phyloP scores from a whole-genome alignment of 2,329 filamentous ascomycete genomes.

The Aschersonia sp. region DNA sequence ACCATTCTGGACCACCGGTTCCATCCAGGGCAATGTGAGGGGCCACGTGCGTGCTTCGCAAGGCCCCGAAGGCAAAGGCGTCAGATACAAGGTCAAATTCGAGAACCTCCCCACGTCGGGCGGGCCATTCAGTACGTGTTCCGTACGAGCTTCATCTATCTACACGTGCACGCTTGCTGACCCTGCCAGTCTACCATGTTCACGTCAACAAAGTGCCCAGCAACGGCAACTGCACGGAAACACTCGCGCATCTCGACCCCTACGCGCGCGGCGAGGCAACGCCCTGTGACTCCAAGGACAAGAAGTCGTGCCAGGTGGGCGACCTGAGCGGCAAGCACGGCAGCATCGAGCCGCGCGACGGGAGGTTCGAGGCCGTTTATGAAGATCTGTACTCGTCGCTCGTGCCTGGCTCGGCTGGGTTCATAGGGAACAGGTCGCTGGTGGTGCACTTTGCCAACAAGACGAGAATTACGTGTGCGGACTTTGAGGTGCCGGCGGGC shows the following conservation, averaged over 20 bases:
- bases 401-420: constrained; percentile 32
- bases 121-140: constrained; percentile 43
- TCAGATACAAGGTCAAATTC: constrained; percentile 40
- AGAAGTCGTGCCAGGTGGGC: constrained; percentile 59
- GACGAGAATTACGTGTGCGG: constrained; percentile 50
- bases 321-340: constrained; percentile 66
- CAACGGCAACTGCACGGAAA: constrained; percentile 57
- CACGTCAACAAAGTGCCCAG: constrained; percentile 49
- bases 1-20: constrained; percentile 39
- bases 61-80: constrained; percentile 34
- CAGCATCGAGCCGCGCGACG: constrained; percentile 28
- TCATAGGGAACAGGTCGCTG: constrained; percentile 51
- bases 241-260: constrained; percentile 58
- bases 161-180: background rate
- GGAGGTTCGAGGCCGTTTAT: constrained; percentile 35
- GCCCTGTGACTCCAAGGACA: constrained; percentile 40
- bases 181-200: constrained; percentile 53
- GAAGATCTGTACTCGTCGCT: constrained; percentile 45
- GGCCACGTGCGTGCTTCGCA: constrained; percentile 34
- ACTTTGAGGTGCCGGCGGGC: constrained; percentile 27
- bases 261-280: constrained; percentile 48
- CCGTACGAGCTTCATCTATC: background rate
- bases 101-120: constrained; percentile 41
- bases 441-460: constrained; percentile 51
- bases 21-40: constrained; percentile 25